Percentiles rank a stretch among this genome's conserved stretches.
Evolutionary conservation across 257 asterid species (phyloP).

Genomic region (Verbascum thapsus): DNA sequence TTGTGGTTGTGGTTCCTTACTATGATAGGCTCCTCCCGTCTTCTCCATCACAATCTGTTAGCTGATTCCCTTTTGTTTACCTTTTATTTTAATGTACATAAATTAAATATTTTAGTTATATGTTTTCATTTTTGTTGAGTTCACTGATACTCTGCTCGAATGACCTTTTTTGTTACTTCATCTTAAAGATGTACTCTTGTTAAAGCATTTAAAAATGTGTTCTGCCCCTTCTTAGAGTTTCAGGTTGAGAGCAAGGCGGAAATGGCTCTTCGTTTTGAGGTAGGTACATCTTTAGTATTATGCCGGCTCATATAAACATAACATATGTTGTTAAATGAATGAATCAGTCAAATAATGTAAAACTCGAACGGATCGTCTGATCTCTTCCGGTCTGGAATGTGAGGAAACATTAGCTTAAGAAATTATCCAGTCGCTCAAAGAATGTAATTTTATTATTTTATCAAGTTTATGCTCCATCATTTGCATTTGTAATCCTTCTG

Average conservation of each 20-base stretch:
- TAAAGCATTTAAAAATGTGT: not conserved
- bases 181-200: not conserved
- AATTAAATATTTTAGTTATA: not conserved
- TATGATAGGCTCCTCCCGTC: slow-evolving; percentile 9
- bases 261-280: slow-evolving; percentile 61
- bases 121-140: slow-evolving; percentile 1
- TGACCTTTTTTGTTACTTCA: not conserved
- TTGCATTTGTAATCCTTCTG: slow-evolving; percentile 4
- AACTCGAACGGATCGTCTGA: slow-evolving; percentile 13
- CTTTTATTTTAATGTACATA: not conserved
- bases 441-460: not conserved
- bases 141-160: not conserved
- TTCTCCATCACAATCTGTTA: not conserved
- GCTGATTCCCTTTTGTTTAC: not conserved
- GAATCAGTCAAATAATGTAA: slow-evolving; percentile 5
- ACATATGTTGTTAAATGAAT: not conserved
- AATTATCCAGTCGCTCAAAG: not conserved
- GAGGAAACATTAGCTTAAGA: slow-evolving; percentile 1
- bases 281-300: slow-evolving; percentile 4
- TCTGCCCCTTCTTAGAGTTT: slow-evolving; percentile 11
- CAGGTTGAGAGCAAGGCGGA: slow-evolving; percentile 17
- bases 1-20: too few species aligned
- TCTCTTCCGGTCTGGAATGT: not conserved
- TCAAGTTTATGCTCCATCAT: not conserved
- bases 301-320: not conserved